phyloP scores from a whole-genome alignment of 2,329 filamentous ascomycete species.

The Fusarium verrucosum region DNA sequence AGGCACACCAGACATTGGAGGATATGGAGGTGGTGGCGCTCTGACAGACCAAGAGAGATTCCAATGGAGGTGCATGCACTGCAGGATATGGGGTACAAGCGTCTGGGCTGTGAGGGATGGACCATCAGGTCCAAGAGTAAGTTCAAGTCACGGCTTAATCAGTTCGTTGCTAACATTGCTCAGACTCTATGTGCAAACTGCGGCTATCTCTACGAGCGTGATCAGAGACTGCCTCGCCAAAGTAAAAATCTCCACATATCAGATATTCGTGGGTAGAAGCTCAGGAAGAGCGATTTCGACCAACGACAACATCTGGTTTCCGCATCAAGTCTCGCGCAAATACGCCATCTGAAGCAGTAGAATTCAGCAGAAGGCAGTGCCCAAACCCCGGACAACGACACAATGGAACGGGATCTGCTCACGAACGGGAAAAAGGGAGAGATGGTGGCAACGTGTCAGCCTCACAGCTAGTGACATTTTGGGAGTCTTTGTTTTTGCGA shows the following conservation, averaged over 20 bases:
- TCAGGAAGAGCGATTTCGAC: constrained; percentile 33
- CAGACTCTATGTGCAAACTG: constrained; percentile 94
- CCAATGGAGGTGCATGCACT: constrained; percentile 89
- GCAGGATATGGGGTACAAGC: constrained; percentile 84
- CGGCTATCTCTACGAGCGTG: constrained; percentile 86
- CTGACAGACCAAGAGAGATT: constrained; percentile 80
- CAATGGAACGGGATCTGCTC: constrained; percentile 5
- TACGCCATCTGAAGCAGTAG: constrained; percentile 19
- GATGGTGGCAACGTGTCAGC: constrained; percentile 8
- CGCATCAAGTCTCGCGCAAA: constrained; percentile 3
- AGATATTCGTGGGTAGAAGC: constrained; percentile 47
- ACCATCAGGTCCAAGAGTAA: constrained; percentile 82
- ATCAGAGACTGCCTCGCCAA: constrained; percentile 76
- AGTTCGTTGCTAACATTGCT: constrained; percentile 20
- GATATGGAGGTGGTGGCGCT: constrained; percentile 74
- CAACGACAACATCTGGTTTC: constrained; percentile 15
- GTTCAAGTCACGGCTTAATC: constrained; percentile 45
- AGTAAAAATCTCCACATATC: constrained; percentile 53
- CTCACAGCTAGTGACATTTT: constrained; percentile 30
- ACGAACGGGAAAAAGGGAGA: constrained; percentile 5
- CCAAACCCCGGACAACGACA: neutral
- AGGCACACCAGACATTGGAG: constrained; percentile 82
- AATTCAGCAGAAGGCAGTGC: neutral
- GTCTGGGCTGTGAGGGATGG: constrained; percentile 97
- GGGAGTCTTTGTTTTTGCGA: constrained; percentile 41